phyloP scores from a whole-genome alignment of 106 monocot genomes.

The Xerophyta viscosa region DNA sequence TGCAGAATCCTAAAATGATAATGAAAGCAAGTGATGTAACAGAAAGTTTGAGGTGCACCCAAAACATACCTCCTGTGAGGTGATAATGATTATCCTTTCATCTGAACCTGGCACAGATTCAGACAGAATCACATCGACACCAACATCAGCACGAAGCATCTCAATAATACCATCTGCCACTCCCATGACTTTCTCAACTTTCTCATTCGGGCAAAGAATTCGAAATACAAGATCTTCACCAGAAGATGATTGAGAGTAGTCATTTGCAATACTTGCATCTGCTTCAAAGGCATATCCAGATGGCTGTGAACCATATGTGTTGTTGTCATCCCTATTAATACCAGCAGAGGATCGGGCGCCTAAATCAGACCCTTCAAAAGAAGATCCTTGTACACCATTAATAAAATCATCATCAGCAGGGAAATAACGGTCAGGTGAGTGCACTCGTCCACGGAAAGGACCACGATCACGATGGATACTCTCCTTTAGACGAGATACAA shows the following conservation, averaged over 20 bases:
- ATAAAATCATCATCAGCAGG: conserved; percentile 56
- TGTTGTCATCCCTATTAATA: conserved; percentile 31
- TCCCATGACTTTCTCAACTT: conserved; percentile 50
- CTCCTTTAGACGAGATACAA: conserved; percentile 85
- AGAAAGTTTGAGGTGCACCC: too few species aligned
- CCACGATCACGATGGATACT: conserved; percentile 90
- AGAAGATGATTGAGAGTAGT: conserved; percentile 24
- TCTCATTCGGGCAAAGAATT: conserved; percentile 82
- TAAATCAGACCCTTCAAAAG: conserved; percentile 42
- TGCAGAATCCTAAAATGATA: too few species aligned
- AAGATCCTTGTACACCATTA: conserved; percentile 16
- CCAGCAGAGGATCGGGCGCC: conserved; percentile 36
- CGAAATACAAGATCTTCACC: conserved; percentile 67
- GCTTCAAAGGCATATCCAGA: conserved; percentile 46
- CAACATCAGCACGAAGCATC: conserved; percentile 67
- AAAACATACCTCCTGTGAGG: conserved; percentile 70
- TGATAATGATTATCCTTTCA: conserved; percentile 62
- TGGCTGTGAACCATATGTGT: conserved; percentile 25
- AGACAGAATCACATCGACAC: conserved; percentile 68
- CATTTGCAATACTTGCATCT: conserved; percentile 30
- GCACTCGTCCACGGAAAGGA: conserved; percentile 57
- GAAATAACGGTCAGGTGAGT: conserved; percentile 49
- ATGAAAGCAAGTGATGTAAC: too few species aligned
- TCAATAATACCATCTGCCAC: conserved; percentile 61
- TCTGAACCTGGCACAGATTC: conserved; percentile 65